These are phyloP conservation scores for Taphrina deformans DNA, from an alignment of 1,139 yeast genomes.

Conservation along the genomic window DNA sequence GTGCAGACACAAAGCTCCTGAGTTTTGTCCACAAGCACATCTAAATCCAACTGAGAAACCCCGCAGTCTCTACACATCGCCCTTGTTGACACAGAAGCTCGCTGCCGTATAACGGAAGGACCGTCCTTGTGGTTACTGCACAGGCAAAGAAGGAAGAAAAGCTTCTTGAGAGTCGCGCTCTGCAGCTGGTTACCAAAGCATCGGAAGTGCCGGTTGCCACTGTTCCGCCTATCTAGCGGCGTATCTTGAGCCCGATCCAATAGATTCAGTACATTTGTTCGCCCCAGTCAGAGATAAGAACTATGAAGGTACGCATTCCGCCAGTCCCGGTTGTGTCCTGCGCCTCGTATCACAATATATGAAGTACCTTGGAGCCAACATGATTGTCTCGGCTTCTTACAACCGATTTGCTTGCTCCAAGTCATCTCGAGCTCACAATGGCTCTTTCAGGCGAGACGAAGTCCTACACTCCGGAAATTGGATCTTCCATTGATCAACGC, in stretches of 20 bases:
- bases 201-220: slow-evolving; percentile 1
- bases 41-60: no score
- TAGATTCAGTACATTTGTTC: not conserved
- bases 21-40: no score
- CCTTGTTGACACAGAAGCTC: no score
- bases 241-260: slow-evolving; percentile 2
- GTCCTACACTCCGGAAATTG: not conserved
- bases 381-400: no score
- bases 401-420: no score
- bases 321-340: not conserved
- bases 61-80: no score
- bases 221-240: not conserved
- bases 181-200: no score
- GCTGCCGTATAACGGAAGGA: no score
- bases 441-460: not conserved
- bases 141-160: no score
- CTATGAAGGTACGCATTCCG: not conserved
- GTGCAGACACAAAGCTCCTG: no score
- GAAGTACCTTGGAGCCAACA: not conserved
- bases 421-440: not conserved
- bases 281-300: not conserved
- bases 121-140: no score
- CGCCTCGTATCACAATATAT: not conserved
- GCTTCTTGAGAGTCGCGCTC: no score
- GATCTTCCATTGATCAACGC: not conserved